Percentiles rank a stretch among this genome's conserved stretches.
Evolutionary conservation across 2,329 filamentous ascomycete genomes (phyloP).

Genomic region (Pezicula radicicola): DNA sequence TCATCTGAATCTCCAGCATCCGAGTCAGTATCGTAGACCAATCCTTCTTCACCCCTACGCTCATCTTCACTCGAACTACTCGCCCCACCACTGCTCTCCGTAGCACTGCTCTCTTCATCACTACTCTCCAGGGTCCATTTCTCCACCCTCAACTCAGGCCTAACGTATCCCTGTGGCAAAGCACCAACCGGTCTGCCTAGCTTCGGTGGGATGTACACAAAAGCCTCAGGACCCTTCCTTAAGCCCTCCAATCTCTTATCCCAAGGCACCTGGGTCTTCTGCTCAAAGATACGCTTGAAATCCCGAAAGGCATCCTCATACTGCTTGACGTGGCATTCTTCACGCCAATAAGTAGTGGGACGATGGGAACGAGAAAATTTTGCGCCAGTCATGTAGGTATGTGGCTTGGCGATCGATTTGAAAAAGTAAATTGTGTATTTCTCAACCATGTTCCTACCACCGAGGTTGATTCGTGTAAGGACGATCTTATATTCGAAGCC

Average conservation of each 20-base stretch:
- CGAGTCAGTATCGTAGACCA: conserved; percentile 15
- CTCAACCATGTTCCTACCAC: conserved; percentile 47
- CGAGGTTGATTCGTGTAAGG: conserved; percentile 50
- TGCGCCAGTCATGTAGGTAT: conserved; percentile 58
- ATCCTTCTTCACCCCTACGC: background rate
- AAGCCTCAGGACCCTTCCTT: conserved; percentile 1
- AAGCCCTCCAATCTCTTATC: conserved; percentile 39
- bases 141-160: conserved; percentile 7
- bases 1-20: conserved; percentile 14
- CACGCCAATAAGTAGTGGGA: conserved; percentile 30
- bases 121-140: background rate
- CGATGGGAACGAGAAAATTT: conserved; percentile 37
- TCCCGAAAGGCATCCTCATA: conserved; percentile 42
- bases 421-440: conserved; percentile 61
- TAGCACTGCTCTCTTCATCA: background rate
- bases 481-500: conserved; percentile 63
- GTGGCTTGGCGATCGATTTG: conserved; percentile 58
- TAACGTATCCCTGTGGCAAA: conserved; percentile 15
- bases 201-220: conserved; percentile 4
- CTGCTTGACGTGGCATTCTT: conserved; percentile 35
- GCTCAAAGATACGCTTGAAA: conserved; percentile 56
- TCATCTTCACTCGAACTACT: background rate
- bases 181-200: conserved; percentile 8
- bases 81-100: background rate
- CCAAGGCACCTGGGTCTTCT: conserved; percentile 58